Base-by-base conservation (phyloP, 345 rosid species). In the Bruguiera gymnorhiza region DNA sequence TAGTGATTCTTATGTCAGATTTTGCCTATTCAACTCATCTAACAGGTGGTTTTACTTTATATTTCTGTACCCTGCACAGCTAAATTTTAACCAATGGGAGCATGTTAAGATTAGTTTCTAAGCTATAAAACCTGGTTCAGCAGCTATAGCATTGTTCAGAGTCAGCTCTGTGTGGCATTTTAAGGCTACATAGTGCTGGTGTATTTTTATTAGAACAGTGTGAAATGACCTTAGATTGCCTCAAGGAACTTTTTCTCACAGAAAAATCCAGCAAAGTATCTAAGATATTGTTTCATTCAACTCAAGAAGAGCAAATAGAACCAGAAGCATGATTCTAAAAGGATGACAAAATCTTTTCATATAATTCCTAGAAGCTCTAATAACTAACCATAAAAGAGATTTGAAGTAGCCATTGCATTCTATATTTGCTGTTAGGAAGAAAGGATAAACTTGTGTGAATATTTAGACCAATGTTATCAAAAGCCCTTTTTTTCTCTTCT, bases 1-100 rank as follows among this genome's bases (percentile, higher is more conserved):
- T 66, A 81, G 89, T 82, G 52, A 30, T 63, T 67, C 46, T 71
- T 39, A n/a, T 63, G 56, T 52, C 15, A 10, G 60, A 26, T 65
- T 34, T 19, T 43, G 18, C 37, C 61, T 15, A 18, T 63, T 46
- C 51, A 23, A 55, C 13, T 13, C 30, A 36, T 36, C 24, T 29
- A 59, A 3, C 19, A 6, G 62, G 55, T 63, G 21, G 15, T 62
- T 43, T 43, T 43, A 43, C 5, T 43, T 43, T 43, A 13, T 43
- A 15, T 43, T 43, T 43, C 50, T 43, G 50, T 43, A 43, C 50
- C 19, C 18, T 43, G 6, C 50, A 43, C 15, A 43, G 6, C 50
- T 13, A 43, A 4, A 43, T 43, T 56, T 24, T 50, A 27, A 51
- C 13, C 57, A 55, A 4, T 54, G 70, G 26, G 23, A 55, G 26